Conservation (phyloP, 345 rosid species). For the Citrus glauca region DNA sequence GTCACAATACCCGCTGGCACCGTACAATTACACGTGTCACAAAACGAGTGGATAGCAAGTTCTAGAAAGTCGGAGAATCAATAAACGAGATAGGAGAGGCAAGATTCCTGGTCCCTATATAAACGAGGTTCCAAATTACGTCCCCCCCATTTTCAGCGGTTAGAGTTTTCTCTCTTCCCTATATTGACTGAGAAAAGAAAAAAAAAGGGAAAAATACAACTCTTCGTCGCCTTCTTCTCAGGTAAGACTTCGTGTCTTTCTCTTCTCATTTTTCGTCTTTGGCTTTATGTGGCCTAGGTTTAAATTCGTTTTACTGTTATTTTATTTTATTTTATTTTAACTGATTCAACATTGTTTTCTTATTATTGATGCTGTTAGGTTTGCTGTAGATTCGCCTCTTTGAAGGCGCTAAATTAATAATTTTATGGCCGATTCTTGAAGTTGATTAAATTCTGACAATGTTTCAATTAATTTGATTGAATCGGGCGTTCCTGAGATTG, state of each 20-base stretch:
- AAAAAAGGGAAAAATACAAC: no score
- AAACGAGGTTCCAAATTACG: background rate
- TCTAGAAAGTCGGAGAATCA: conserved; percentile 41
- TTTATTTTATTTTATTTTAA: background rate
- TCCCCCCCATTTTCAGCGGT: background rate
- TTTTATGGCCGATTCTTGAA: background rate
- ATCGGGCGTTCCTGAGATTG: no score
- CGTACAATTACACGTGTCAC: conserved; percentile 24
- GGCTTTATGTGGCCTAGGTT: background rate
- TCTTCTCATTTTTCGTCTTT: background rate
- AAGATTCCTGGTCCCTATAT: conserved; percentile 25
- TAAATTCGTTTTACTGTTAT: background rate
- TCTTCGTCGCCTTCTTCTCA: background rate
- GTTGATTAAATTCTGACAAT: background rate
- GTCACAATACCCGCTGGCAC: background rate
- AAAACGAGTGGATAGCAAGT: conserved; percentile 23
- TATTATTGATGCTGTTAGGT: background rate
- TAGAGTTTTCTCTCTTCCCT: background rate
- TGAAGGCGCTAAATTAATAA: background rate
- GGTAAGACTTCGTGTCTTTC: conserved; percentile 6
- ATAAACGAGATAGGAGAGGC: background rate
- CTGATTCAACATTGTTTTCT: background rate
- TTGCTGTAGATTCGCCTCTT: background rate
- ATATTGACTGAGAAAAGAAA: background rate
- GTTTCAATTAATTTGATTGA: background rate